Percentiles rank a stretch among this genome's conserved stretches.
phyloP scores from a whole-genome alignment of 2,329 filamentous ascomycete species.

The Aureobasidium sp. region DNA sequence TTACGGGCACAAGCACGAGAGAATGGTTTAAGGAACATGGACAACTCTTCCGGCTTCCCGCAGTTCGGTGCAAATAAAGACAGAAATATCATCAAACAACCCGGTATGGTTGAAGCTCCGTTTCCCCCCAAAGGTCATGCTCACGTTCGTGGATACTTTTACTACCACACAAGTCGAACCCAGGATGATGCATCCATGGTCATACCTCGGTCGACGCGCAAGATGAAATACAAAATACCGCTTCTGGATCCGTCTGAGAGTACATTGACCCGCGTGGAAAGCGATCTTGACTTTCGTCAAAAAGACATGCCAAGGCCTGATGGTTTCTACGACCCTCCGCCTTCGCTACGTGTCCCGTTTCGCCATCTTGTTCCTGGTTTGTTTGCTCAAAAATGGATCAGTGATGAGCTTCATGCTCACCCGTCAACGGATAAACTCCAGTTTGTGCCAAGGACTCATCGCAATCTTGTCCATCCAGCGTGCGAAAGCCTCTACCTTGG shows the following conservation, averaged over 20 bases:
- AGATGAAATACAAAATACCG: constrained; percentile 34
- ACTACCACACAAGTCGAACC: neutral
- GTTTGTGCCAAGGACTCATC: neutral
- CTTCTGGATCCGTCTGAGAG: constrained; percentile 25
- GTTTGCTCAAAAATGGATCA: constrained; percentile 27
- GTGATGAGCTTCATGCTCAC: neutral
- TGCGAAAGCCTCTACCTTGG: constrained; percentile 52
- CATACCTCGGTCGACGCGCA: constrained; percentile 21
- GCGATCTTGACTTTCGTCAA: constrained; percentile 24
- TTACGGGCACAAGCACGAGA: constrained; percentile 29
- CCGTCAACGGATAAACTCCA: neutral
- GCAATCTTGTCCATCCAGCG: constrained; percentile 45
- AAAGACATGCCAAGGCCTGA: constrained; percentile 10
- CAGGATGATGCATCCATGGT: neutral
- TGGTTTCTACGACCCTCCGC: constrained; percentile 16
- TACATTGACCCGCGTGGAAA: neutral
- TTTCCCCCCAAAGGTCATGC: constrained; percentile 62
- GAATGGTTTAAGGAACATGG: constrained; percentile 19
- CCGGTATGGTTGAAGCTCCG: constrained; percentile 58
- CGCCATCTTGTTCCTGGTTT: constrained; percentile 28
- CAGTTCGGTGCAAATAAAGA: constrained; percentile 18
- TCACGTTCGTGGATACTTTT: constrained; percentile 51
- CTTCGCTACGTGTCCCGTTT: constrained; percentile 23
- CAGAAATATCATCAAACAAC: constrained; percentile 47
- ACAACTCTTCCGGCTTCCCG: constrained; percentile 23